Percentiles rank a stretch among this genome's conserved stretches.
Evolutionary conservation across 2,329 filamentous ascomycete genomes (phyloP).

Genomic region (Orbilia quercus): DNA sequence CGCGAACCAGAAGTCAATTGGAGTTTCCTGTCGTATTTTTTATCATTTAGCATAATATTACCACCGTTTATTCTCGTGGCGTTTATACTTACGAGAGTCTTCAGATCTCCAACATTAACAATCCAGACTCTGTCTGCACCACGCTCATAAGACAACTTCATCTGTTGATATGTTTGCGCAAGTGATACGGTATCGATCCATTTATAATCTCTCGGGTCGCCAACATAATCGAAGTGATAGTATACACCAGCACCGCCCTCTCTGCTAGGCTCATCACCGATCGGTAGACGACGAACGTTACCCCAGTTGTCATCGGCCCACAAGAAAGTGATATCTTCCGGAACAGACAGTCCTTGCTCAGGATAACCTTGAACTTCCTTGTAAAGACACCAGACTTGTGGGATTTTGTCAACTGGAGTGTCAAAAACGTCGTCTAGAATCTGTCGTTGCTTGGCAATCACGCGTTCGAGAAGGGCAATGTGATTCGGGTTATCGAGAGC

Average conservation of each 20-base stretch:
- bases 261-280: constrained; percentile 70
- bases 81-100: constrained; percentile 66
- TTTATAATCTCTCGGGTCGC: constrained; percentile 71
- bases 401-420: constrained; percentile 67
- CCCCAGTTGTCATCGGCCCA: constrained; percentile 79
- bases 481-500: constrained; percentile 68
- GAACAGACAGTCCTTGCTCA: constrained; percentile 71
- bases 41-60: constrained; percentile 11
- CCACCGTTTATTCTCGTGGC: background rate
- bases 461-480: constrained; percentile 72
- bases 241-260: constrained; percentile 74
- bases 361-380: constrained; percentile 78
- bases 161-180: constrained; percentile 74
- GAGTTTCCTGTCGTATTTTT: constrained; percentile 66
- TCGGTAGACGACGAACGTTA: constrained; percentile 72
- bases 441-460: constrained; percentile 71
- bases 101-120: constrained; percentile 75
- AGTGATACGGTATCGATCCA: constrained; percentile 76
- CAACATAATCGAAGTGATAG: constrained; percentile 73
- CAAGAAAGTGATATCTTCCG: constrained; percentile 75
- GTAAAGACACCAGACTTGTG: constrained; percentile 79
- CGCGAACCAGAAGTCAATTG: constrained; percentile 75
- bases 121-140: constrained; percentile 73
- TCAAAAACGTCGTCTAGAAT: constrained; percentile 71
- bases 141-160: constrained; percentile 72